Evolutionary conservation across 306 rosid species (phyloP), one percentile per base, ranked within the genome.

Genomic region (Trichosanthes truncata): DNA sequence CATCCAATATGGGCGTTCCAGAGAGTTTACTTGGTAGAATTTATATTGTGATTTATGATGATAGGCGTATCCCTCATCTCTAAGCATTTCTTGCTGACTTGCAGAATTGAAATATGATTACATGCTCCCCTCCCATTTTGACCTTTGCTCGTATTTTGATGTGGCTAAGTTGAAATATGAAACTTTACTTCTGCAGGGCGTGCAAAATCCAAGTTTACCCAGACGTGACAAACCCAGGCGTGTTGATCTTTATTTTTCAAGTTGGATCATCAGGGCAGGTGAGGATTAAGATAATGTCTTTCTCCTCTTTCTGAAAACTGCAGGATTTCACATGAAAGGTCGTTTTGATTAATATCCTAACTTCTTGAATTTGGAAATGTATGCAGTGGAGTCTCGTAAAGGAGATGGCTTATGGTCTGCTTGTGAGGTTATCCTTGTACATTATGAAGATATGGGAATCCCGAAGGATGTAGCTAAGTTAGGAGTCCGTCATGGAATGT

Each of bases 401-500:
- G 96, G 94, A 38, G 98, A 96, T 79, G 99, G 98, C 31, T 93
- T 90, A 84, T 40, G 90, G 82, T 83, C 96, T 57, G 97, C 98
- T 9, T 93, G 97, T 8, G 99, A 96, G 96, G 96, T 96, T 62
- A 93, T 85, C 84, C 97, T 96, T 13, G 76, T 93, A 60, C 99
- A 96, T 80, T 81, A 93, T 6, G 99, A 96, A 85, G 99, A 96
- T 87, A 96, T 96, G 99, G 99, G 99, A 62, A 96, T 96, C 77
- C 99, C 99, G 53, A 96, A 96, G 84, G 99, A 96, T 62, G 99
- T 93, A 78, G 99, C 98, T 0, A 96, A 96, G 90, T 80, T 91
- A 84, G 99, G 96, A 4, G 94, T 96, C 83, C 99, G 99, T 57
- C 99, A 96, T 63, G 99, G 98, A 51, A 93, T 96, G 99, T 96